Base-by-base conservation (phyloP, 208 protist species). In the Trypanosoma platydactyli region DNA sequence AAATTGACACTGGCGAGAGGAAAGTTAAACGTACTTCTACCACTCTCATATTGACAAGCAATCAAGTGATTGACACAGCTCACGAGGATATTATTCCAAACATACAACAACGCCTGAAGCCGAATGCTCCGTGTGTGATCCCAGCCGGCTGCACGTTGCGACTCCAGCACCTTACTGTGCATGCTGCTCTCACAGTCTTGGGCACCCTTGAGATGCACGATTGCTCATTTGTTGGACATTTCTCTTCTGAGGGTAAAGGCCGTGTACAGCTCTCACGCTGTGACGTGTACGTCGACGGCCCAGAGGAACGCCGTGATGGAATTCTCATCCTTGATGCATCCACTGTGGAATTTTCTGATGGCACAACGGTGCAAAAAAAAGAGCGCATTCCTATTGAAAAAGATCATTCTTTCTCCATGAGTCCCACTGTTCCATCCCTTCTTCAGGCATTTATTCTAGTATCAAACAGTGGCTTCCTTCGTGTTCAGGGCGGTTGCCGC, bases 271-370 rank as follows among this genome's bases (percentile, higher is more conserved):
- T 90, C 24, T 71, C 65, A 25, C 69, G 40, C 29, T 74, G 68
- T 30, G 35, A 71, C 27, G 49, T 93, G 15, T 81, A 73, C 16
- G 49, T 93, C 9, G 73, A 76, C 57, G 68, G 57, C 22, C 42
- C 69, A 11, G 49, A 77, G 1, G 35, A 22, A 40, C 70, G 77
- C 3, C 64, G 72, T 25, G 86, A 88, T 58, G 81, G 86, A 53
- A 68, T 92, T 22, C 64, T 89, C 7, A 67, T 89, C 5, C 64
- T 92, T 24, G 86, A 92, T 73, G 70, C 59, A 25, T 77, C 80
- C 3, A 61, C 44, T 20, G 75, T 92, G 35, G 86, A 87, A 49
- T 54, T 92, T 18, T 46, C 29, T 5, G 73, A 83, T 20, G 65
- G 64, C 30, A 80, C 82, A 15, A 66, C 58, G 7, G 48, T 89